phyloP scores from a whole-genome alignment of 1,139 yeast species.

The Spathaspora sp. region DNA sequence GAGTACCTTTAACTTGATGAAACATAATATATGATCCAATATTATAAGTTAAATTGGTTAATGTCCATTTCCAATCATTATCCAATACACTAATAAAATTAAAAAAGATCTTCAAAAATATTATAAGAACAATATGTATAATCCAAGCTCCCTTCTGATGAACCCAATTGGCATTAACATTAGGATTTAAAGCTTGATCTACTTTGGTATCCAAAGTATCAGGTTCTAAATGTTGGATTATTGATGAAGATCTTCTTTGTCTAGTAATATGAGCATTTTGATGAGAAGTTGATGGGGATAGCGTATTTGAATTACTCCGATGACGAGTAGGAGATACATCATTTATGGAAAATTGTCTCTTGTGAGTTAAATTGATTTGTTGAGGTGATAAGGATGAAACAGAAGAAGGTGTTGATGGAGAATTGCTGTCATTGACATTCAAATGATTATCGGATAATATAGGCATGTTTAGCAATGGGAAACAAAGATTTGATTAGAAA shows the following conservation, averaged over 20 bases:
- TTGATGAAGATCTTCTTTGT: slow-evolving; percentile 48
- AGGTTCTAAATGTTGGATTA: slow-evolving; percentile 86
- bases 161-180: slow-evolving; percentile 95
- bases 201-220: slow-evolving; percentile 90
- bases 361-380: background rate
- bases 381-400: background rate
- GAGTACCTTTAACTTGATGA: slow-evolving; percentile 94
- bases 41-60: slow-evolving; percentile 86
- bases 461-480: background rate
- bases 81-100: slow-evolving; percentile 70
- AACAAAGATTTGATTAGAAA: too few species aligned
- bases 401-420: slow-evolving; percentile 1
- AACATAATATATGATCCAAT: slow-evolving; percentile 94
- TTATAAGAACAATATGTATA: slow-evolving; percentile 81
- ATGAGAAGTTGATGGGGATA: slow-evolving; percentile 30
- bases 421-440: background rate
- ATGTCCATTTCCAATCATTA: slow-evolving; percentile 89
- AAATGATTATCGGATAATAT: background rate
- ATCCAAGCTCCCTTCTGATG: slow-evolving; percentile 95
- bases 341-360: background rate
- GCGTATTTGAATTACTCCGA: slow-evolving; percentile 13
- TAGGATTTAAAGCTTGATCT: slow-evolving; percentile 87
- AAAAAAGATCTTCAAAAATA: slow-evolving; percentile 69
- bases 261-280: slow-evolving; percentile 30
- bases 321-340: slow-evolving; percentile 5